Percentiles rank a stretch among this genome's conserved stretches.
These are phyloP conservation scores for Coemansia sp. DNA, from an alignment of 192 early-diverging fungal genomes.

Conservation along the genomic window DNA sequence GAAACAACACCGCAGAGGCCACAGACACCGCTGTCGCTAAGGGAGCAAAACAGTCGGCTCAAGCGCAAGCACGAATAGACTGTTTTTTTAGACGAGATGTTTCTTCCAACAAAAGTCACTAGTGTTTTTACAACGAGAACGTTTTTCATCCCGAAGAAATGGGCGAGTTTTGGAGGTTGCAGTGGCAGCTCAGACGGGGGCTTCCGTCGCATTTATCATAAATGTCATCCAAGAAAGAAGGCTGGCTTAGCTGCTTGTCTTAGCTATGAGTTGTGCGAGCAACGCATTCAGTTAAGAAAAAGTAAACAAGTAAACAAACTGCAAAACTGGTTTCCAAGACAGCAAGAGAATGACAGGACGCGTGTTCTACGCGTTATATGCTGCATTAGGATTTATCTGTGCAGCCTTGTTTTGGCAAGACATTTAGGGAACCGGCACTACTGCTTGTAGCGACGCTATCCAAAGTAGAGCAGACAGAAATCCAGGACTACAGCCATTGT, in stretches of 20 bases:
- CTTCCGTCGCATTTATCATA: no score
- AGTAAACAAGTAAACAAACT: neutral
- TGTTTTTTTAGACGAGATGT: neutral
- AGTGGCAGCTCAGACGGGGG: no score
- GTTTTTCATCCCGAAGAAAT: no score
- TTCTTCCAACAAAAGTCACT: no score
- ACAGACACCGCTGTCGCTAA: constrained; percentile 10
- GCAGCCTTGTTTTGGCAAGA: neutral
- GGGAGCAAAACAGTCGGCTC: constrained; percentile 20
- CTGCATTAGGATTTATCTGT: neutral
- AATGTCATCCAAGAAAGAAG: no score
- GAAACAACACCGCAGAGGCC: neutral
- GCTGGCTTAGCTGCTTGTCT: no score
- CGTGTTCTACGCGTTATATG: neutral
- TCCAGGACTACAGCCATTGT: neutral
- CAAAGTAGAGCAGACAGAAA: neutral
- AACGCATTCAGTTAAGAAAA: neutral
- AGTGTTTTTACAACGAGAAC: no score
- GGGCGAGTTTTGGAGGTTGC: no score
- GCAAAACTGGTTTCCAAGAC: neutral
- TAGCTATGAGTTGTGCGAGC: no score
- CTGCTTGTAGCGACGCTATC: neutral
- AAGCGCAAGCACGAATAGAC: constrained; percentile 31
- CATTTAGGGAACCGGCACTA: neutral
- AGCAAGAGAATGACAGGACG: neutral